A percentile compares a stretch with the other conserved stretches of the same genome.
phyloP scores from a whole-genome alignment of 176 grass and related monocot species.

The Lolium multiflorum region DNA sequence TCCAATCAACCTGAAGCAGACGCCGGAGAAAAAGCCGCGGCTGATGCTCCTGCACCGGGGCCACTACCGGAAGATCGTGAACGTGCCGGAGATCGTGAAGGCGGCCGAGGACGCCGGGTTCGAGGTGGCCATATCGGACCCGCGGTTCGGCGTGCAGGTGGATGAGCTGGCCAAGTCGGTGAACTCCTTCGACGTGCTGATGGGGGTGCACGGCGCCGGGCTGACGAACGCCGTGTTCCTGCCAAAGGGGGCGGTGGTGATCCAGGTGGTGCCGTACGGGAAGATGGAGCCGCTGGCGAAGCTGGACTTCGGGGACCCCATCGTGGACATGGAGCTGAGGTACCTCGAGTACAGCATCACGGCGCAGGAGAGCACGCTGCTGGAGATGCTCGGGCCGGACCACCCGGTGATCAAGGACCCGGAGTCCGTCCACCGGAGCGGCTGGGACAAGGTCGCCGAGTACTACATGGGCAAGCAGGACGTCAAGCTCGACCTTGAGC shows the following conservation, averaged over 20 bases:
- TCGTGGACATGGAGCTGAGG: constrained; percentile 57
- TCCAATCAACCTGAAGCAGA: not conserved
- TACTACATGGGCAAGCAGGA: constrained; percentile 84
- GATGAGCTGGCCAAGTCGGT: constrained; percentile 54
- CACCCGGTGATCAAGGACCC: constrained; percentile 75
- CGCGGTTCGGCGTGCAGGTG: constrained; percentile 48
- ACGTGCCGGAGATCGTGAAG: constrained; percentile 51
- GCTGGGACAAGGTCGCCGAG: constrained; percentile 79
- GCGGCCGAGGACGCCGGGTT: constrained; percentile 65
- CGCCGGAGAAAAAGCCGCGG: constrained; percentile 50
- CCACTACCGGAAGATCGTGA: constrained; percentile 62
- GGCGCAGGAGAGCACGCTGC: constrained; percentile 76
- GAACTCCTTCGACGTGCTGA: constrained; percentile 78
- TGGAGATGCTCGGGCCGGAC: constrained; percentile 66
- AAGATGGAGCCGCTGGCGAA: constrained; percentile 70
- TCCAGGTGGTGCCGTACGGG: constrained; percentile 88
- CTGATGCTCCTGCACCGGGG: constrained; percentile 61
- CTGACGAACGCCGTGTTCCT: constrained; percentile 79
- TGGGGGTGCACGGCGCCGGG: constrained; percentile 85
- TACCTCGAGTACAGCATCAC: constrained; percentile 79
- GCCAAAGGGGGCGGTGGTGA: constrained; percentile 56
- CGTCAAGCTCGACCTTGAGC: constrained; percentile 53
- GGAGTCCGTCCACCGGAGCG: constrained; percentile 59
- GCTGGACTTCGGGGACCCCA: constrained; percentile 61
- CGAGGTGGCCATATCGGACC: constrained; percentile 53